Conservation (phyloP, 768 basidiomycete genomes). For the Mycena polygramma region DNA sequence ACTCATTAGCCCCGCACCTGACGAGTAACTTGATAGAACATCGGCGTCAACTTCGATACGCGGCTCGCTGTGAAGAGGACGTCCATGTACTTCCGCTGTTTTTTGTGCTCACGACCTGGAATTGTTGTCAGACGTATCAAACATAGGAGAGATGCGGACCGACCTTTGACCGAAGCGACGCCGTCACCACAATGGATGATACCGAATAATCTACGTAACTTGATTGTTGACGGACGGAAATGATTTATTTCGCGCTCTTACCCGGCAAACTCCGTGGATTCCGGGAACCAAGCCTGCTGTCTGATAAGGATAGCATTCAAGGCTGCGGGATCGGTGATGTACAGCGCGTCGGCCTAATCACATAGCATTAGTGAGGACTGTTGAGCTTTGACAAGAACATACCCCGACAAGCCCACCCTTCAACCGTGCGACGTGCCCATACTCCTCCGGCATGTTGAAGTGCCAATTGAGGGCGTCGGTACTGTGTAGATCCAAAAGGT, state of each 20-base stretch:
- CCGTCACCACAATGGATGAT: constrained; percentile 40
- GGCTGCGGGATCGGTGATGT: constrained; percentile 44
- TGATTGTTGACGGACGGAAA: neutral
- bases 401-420: constrained; percentile 40
- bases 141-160: neutral
- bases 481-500: constrained; percentile 41
- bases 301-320: constrained; percentile 43
- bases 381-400: neutral
- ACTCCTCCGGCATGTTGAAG: constrained; percentile 41
- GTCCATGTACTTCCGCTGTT: constrained; percentile 43
- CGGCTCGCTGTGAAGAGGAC: constrained; percentile 40
- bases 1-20: constrained; percentile 32
- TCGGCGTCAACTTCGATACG: constrained; percentile 42
- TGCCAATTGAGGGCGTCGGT: constrained; percentile 40
- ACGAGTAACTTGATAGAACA: constrained; percentile 41
- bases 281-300: constrained; percentile 40
- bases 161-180: constrained; percentile 43
- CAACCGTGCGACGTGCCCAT: constrained; percentile 41
- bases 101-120: constrained; percentile 22
- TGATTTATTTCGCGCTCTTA: neutral
- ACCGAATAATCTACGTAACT: constrained; percentile 42
- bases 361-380: neutral
- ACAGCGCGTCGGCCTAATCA: constrained; percentile 41
- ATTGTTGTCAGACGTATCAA: neutral
- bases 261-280: constrained; percentile 45